Percentiles rank a stretch among this genome's conserved stretches.
Conservation (phyloP, 768 basidiomycete genomes). For the Podaxis pistillaris region DNA sequence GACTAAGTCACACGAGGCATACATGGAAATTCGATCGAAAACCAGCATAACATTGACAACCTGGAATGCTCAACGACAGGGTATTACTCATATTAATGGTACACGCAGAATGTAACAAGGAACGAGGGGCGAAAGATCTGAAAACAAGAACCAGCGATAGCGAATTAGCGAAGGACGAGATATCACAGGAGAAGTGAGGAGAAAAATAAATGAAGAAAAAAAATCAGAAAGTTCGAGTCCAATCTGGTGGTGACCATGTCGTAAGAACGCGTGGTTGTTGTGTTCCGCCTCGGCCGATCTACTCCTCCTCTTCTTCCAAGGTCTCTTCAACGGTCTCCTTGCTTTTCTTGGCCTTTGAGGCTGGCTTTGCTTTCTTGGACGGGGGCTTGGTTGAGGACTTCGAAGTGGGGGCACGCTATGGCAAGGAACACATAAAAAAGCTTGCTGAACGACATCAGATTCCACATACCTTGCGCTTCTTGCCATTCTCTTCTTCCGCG, state of each 20-base stretch:
- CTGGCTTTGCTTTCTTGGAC: slow-evolving; percentile 44
- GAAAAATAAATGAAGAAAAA: slow-evolving; percentile 7
- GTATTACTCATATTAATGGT: slow-evolving; percentile 14
- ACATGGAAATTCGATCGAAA: not conserved
- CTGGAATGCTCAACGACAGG: slow-evolving; percentile 1
- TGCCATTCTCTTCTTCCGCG: slow-evolving; percentile 47
- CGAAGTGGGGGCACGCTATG: slow-evolving; percentile 33
- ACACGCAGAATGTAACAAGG: slow-evolving; percentile 12
- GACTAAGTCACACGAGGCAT: not conserved
- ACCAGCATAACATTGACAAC: not conserved
- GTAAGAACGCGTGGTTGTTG: not conserved
- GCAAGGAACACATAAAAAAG: not conserved
- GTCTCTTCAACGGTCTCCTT: slow-evolving; percentile 49
- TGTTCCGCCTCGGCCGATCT: not conserved
- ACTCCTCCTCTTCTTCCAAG: slow-evolving; percentile 31
- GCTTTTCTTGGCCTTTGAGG: slow-evolving; percentile 45
- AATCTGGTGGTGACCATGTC: not conserved
- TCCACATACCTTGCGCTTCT: slow-evolving; percentile 69
- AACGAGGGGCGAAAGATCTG: not conserved
- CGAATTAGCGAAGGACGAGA: not conserved
- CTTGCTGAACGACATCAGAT: not conserved
- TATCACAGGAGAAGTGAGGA: not conserved
- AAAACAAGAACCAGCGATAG: not conserved
- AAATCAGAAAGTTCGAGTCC: not conserved
- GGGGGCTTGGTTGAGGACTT: slow-evolving; percentile 44